Evolutionary conservation across 2,329 filamentous ascomycete genomes (phyloP).

Genomic region (Aspergillus uvarum): DNA sequence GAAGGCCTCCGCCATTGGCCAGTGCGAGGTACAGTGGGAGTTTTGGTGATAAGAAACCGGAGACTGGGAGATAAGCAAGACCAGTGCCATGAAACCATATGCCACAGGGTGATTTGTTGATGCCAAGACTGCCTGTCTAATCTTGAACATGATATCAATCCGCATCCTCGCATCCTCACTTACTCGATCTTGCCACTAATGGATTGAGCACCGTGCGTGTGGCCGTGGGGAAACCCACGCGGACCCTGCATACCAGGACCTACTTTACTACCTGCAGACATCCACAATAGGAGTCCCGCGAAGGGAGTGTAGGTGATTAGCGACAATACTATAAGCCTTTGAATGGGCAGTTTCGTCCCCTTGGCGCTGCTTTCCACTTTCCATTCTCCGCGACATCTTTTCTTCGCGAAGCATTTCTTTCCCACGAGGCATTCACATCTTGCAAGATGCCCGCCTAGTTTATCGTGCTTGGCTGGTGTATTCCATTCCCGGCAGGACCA

Average conservation of each 20-base stretch:
- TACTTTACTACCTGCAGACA: no score
- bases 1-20: background rate
- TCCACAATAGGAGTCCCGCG: no score
- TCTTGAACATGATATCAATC: background rate
- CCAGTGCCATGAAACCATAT: background rate
- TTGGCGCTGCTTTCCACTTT: no score
- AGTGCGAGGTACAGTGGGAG: background rate
- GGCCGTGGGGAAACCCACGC: background rate
- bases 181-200: slow-evolving; percentile 15
- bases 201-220: background rate
- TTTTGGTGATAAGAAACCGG: slow-evolving; percentile 1
- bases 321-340: no score
- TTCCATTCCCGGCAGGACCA: no score
- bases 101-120: background rate
- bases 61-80: background rate
- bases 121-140: slow-evolving; percentile 1
- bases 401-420: no score
- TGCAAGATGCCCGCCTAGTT: no score
- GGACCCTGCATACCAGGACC: background rate
- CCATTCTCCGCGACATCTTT: no score
- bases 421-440: no score
- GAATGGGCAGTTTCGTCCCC: no score
- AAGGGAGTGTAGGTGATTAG: no score
- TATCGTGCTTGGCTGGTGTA: no score
- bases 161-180: slow-evolving; percentile 7